Conservation (phyloP, 768 basidiomycete species). For the Panus rudis region DNA sequence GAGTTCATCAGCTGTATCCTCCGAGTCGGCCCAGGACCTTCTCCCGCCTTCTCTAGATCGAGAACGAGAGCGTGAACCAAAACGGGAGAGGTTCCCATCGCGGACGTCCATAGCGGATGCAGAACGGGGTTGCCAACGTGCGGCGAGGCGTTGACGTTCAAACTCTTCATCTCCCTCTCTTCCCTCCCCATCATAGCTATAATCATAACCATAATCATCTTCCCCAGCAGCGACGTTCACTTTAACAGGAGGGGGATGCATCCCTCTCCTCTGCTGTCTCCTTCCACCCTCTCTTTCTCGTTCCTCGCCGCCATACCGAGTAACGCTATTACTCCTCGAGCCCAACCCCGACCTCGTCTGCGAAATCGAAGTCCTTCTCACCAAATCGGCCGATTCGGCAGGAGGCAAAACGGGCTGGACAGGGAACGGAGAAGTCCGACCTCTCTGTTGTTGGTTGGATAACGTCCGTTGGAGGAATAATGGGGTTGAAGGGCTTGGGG, state of each 20-base stretch:
- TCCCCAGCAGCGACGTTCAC: too few species aligned
- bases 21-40: too few species aligned
- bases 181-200: not conserved
- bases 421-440: slow-evolving; percentile 4
- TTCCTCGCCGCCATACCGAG: not conserved
- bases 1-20: too few species aligned
- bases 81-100: too few species aligned
- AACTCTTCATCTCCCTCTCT: not conserved
- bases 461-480: slow-evolving; percentile 8
- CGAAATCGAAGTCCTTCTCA: not conserved
- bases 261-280: not conserved
- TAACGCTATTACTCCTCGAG: not conserved
- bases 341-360: too few species aligned
- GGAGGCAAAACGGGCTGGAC: not conserved
- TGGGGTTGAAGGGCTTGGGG: not conserved
- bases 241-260: slow-evolving; percentile 1
- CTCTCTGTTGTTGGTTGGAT: slow-evolving; percentile 6
- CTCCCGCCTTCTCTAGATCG: too few species aligned
- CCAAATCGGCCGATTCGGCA: not conserved
- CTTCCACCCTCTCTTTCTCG: not conserved
- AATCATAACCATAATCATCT: too few species aligned
- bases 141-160: slow-evolving; percentile 7
- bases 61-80: too few species aligned
- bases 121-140: slow-evolving; percentile 19
- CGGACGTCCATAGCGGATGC: too few species aligned